Evolutionary conservation across 176 grass and related monocot genomes (phyloP), one percentile per base, ranked within the genome.

Genomic region (Musa schizocarpa): DNA sequence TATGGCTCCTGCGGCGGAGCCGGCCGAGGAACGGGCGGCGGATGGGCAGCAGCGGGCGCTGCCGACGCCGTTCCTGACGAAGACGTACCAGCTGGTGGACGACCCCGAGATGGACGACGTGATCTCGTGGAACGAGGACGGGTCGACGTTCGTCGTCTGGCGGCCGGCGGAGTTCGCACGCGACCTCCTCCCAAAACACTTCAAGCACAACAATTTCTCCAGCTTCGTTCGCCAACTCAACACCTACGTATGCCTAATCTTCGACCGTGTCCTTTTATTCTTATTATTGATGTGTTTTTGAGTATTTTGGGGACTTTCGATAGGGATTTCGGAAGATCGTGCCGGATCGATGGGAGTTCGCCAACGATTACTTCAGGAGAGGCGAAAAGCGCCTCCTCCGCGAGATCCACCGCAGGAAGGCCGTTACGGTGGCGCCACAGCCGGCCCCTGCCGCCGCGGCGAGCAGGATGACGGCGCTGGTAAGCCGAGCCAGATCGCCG

Each of bases 161-260:
- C 83, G 93, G 0, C 93, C 90, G 0, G 88, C 88, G 0, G 93
- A 97, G 82, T 96, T 96, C 78, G 90, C 95, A 1, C 76, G 90
- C 4, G 95, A 99, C 81, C 84, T 99, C 65, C 88, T 99, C 2
- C 95, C 95, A 0, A 93, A 89, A 66, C 92, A 91, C 78, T 99
- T 99, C 90, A 99, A 99, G 90, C 95, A 99, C 82, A 99, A 94
- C 52, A 99, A 99, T 54, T 99, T 99, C 88, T 99, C 95, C 82
- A 94, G 90, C 80, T 99, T 99, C 73, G 90, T 99, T 17, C 88
- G 95, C 9, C 95, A 99, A 74, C 90, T 99, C 78, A 99, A 99
- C 76, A 99, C 90, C 78, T 99, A 99, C 34, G 94, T 98, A 25
- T 2, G 72, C 20, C 9, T 4, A 9, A 21, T 51, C 34, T 43